These are phyloP conservation scores for Taphrina communis DNA, from an alignment of 1,139 yeast genomes.

Conservation along the genomic window DNA sequence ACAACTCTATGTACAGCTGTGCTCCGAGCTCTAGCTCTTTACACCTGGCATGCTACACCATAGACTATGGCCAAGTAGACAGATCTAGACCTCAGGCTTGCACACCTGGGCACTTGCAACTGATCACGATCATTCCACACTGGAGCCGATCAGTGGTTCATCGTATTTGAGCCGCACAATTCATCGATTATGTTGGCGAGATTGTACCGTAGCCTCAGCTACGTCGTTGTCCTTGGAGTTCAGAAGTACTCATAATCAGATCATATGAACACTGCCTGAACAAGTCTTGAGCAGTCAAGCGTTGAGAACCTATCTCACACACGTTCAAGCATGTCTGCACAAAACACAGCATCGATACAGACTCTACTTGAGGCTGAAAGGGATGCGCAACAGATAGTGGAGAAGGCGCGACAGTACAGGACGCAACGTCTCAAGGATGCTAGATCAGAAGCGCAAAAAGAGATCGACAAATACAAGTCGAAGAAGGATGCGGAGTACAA, in stretches of 20 bases:
- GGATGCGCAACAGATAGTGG: constrained; percentile 93
- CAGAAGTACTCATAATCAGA: background rate
- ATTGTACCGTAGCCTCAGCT: background rate
- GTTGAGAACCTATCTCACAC: background rate
- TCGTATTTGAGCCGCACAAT: constrained; percentile 3
- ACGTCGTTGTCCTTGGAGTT: constrained; percentile 5
- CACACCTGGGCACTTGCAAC: background rate
- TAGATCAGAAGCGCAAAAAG: constrained; percentile 87
- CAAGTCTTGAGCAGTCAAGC: background rate
- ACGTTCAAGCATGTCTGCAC: constrained; percentile 23
- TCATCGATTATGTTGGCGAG: background rate
- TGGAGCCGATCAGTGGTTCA: background rate
- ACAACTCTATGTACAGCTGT: background rate
- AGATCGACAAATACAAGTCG: constrained; percentile 82
- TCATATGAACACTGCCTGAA: background rate
- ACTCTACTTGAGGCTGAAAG: constrained; percentile 70
- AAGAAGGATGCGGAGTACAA: constrained; percentile 84
- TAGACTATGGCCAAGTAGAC: no score
- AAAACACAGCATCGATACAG: constrained; percentile 39
- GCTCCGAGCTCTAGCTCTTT: no score
- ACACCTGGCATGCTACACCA: no score
- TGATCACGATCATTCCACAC: background rate
- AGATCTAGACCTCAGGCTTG: no score
- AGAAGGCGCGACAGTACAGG: constrained; percentile 66
- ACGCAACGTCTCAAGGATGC: constrained; percentile 91